Percentiles rank a stretch among this genome's conserved stretches.
These are phyloP conservation scores for Viola odorata DNA, from an alignment of 345 rosid species.

Conservation along the genomic window DNA sequence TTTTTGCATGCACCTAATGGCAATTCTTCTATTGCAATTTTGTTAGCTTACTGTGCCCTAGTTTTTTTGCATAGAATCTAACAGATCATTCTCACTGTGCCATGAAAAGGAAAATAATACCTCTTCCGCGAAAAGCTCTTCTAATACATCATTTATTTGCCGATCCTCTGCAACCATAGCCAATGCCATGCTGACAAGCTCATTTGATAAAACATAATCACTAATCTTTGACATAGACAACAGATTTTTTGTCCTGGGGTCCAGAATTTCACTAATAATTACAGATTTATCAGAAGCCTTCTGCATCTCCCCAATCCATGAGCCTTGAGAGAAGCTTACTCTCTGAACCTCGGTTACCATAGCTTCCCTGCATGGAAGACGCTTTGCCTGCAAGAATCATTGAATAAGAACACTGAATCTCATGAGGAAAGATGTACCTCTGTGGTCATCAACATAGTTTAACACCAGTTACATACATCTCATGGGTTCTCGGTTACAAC, in stretches of 20 bases:
- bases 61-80: not conserved
- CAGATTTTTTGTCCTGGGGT: conserved; percentile 65
- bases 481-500: not conserved
- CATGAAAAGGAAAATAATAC: conserved; percentile 20
- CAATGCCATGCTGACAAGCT: conserved; percentile 76
- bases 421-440: not conserved
- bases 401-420: conserved; percentile 3
- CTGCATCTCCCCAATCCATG: conserved; percentile 83
- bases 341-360: conserved; percentile 28
- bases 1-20: not conserved
- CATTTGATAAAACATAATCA: conserved; percentile 68
- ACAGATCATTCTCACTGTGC: not conserved
- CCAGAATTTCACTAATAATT: conserved; percentile 67
- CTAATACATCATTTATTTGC: conserved; percentile 59
- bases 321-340: conserved; percentile 50
- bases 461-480: not conserved
- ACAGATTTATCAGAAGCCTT: conserved; percentile 68
- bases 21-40: not conserved
- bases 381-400: conserved; percentile 47
- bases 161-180: conserved; percentile 85
- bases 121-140: conserved; percentile 78
- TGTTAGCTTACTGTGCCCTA: not conserved
- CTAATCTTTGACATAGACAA: conserved; percentile 66
- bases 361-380: conserved; percentile 54
- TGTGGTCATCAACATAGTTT: not conserved